Percentiles rank a stretch among this genome's conserved stretches.
phyloP scores from a whole-genome alignment of 2,329 filamentous ascomycete species.

The Clathrospora elynae region DNA sequence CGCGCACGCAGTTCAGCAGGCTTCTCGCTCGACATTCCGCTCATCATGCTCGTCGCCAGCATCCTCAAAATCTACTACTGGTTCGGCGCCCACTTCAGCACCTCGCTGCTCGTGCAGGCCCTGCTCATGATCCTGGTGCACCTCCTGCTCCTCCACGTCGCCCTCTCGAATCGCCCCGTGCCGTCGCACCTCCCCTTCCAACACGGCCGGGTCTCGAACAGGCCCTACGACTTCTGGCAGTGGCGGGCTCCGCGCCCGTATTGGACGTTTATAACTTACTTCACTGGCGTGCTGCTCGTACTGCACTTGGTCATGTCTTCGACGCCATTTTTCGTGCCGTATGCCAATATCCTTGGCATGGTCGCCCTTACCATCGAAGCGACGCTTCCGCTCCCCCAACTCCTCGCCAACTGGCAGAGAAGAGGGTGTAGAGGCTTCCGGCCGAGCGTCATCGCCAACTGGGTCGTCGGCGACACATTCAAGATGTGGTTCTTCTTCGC shows the following conservation, averaged over 20 bases:
- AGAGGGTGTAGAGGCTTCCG: constrained; percentile 79
- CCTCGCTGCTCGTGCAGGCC: constrained; percentile 64
- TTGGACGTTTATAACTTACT: constrained; percentile 76
- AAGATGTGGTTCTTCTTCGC: constrained; percentile 82
- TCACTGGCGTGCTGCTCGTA: constrained; percentile 64
- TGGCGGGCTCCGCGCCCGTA: constrained; percentile 78
- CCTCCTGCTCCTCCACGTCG: constrained; percentile 63
- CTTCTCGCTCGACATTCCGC: constrained; percentile 69
- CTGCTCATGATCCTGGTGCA: constrained; percentile 65
- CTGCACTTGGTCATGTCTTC: constrained; percentile 71
- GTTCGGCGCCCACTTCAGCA: constrained; percentile 66
- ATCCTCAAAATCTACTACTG: constrained; percentile 70
- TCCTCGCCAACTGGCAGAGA: constrained; percentile 70
- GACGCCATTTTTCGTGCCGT: constrained; percentile 63
- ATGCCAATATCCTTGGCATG: constrained; percentile 72
- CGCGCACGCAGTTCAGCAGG: constrained; percentile 63
- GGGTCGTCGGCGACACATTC: constrained; percentile 80
- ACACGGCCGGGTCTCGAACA: constrained; percentile 53
- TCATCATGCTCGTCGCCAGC: constrained; percentile 70
- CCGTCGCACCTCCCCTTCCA: constrained; percentile 64
- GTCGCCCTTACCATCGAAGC: constrained; percentile 80
- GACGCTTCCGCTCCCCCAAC: constrained; percentile 79
- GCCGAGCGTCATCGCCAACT: constrained; percentile 74
- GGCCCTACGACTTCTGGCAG: constrained; percentile 82
- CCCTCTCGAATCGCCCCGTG: constrained; percentile 60